Conservation (phyloP, 352 stramenopile genomes). For the Phytophthora citrophthora region DNA sequence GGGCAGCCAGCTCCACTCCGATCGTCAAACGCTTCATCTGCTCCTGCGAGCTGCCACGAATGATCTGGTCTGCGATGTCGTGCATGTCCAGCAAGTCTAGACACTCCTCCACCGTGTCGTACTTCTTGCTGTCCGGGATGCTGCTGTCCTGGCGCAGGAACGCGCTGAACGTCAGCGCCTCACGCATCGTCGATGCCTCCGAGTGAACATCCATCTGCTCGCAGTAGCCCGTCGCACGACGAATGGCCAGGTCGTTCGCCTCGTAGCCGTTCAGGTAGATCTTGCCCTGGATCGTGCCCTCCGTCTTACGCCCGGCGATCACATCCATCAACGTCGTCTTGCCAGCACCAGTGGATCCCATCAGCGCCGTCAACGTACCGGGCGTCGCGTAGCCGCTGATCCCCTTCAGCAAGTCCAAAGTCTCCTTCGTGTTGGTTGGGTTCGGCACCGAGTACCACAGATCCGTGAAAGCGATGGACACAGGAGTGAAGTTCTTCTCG, state of each 20-base stretch:
- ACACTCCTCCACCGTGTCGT: constrained; percentile 38
- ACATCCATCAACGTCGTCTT: no score
- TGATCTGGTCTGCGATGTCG: constrained; percentile 40
- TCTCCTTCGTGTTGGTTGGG: no score
- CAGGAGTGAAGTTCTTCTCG: no score
- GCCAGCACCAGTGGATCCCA: no score
- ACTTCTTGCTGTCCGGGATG: constrained; percentile 32
- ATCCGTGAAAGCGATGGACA: no score
- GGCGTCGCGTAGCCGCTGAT: no score
- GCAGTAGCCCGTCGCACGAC: constrained; percentile 56
- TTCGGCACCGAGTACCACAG: no score
- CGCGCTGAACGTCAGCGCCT: constrained; percentile 89
- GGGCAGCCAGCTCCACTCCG: constrained; percentile 5
- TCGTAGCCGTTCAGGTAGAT: constrained; percentile 43
- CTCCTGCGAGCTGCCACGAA: constrained; percentile 15
- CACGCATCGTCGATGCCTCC: constrained; percentile 85
- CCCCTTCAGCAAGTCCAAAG: no score
- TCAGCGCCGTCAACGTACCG: no score
- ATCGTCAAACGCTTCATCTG: constrained; percentile 11
- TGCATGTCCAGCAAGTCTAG: constrained; percentile 41
- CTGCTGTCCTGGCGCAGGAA: constrained; percentile 60
- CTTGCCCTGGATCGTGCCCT: no score
- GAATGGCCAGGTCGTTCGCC: constrained; percentile 49
- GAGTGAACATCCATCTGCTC: constrained; percentile 91
- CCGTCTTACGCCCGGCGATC: no score